phyloP scores from a whole-genome alignment of 2,329 filamentous ascomycete genomes.

The Calycina herbarum region DNA sequence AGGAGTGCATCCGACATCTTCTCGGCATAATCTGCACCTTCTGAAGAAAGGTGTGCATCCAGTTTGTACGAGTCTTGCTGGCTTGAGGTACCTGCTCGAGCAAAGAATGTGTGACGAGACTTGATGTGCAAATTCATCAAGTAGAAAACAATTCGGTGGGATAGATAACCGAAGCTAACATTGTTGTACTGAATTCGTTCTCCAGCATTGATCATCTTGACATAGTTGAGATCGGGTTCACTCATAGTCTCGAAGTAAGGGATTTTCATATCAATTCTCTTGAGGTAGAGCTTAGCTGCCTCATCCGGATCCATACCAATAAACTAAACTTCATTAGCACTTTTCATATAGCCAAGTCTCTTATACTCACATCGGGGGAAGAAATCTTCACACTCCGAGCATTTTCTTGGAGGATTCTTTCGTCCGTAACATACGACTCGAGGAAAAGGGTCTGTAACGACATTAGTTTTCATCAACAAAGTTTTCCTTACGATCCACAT shows the following conservation, averaged over 20 bases:
- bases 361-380: slow-evolving; percentile 75
- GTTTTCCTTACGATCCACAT: slow-evolving; percentile 26
- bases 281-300: slow-evolving; percentile 87
- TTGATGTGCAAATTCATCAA: slow-evolving; percentile 98
- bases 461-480: slow-evolving; percentile 19
- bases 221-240: slow-evolving; percentile 90
- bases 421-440: slow-evolving; percentile 91
- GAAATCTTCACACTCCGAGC: slow-evolving; percentile 97
- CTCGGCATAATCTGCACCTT: slow-evolving; percentile 77
- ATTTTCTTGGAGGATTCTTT: slow-evolving; percentile 92
- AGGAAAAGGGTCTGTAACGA: slow-evolving; percentile 80
- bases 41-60: slow-evolving; percentile 78
- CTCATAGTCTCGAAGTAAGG: slow-evolving; percentile 97
- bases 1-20: slow-evolving; percentile 85
- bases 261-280: slow-evolving; percentile 87
- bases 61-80: slow-evolving; percentile 91
- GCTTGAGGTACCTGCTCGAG: slow-evolving; percentile 79
- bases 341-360: slow-evolving; percentile 6
- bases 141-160: slow-evolving; percentile 97
- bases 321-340: slow-evolving; percentile 57
- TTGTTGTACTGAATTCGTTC: slow-evolving; percentile 95
- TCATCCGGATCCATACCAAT: slow-evolving; percentile 88
- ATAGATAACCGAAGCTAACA: slow-evolving; percentile 92
- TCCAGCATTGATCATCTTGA: slow-evolving; percentile 99
- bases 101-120: slow-evolving; percentile 89